Evolutionary conservation across 768 basidiomycete species (phyloP).

Genomic region (Trametes meyenii): DNA sequence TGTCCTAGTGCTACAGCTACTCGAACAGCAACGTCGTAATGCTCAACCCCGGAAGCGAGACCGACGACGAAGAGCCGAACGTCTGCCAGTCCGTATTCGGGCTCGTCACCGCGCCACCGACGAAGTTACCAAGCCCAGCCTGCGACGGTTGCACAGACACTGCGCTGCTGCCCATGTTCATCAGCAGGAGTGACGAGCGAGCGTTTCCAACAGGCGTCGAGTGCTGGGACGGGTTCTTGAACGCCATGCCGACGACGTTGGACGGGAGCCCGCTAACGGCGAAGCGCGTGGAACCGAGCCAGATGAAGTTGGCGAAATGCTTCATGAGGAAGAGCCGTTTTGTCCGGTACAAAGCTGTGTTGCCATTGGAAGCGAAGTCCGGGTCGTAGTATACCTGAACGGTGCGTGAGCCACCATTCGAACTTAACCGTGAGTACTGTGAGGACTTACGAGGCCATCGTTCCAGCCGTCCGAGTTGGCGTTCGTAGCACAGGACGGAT

Average conservation of each 20-base stretch:
- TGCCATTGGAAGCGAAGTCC: constrained; percentile 30
- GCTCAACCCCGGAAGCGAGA: constrained; percentile 5
- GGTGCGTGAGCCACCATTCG: not conserved
- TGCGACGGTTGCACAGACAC: constrained; percentile 1
- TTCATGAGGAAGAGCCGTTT: constrained; percentile 30
- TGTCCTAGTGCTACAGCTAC: not conserved
- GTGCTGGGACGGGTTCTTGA: not conserved
- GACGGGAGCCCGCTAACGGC: constrained; percentile 7
- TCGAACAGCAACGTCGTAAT: constrained; percentile 13
- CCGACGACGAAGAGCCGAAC: constrained; percentile 6
- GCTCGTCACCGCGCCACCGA: constrained; percentile 9
- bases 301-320: constrained; percentile 28
- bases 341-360: constrained; percentile 25
- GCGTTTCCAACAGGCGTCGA: constrained; percentile 5
- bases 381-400: constrained; percentile 47
- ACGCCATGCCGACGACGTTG: constrained; percentile 12
- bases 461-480: constrained; percentile 47
- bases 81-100: constrained; percentile 10
- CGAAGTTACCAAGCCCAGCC: constrained; percentile 7
- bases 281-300: constrained; percentile 13
- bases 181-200: constrained; percentile 9
- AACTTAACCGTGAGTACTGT: not conserved
- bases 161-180: constrained; percentile 10
- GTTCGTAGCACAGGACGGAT: constrained; percentile 38
- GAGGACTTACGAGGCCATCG: constrained; percentile 29